A percentile compares a stretch with the other conserved stretches of the same genome.
Evolutionary conservation across 768 basidiomycete species (phyloP).

Genomic region (Boletus speciosus): DNA sequence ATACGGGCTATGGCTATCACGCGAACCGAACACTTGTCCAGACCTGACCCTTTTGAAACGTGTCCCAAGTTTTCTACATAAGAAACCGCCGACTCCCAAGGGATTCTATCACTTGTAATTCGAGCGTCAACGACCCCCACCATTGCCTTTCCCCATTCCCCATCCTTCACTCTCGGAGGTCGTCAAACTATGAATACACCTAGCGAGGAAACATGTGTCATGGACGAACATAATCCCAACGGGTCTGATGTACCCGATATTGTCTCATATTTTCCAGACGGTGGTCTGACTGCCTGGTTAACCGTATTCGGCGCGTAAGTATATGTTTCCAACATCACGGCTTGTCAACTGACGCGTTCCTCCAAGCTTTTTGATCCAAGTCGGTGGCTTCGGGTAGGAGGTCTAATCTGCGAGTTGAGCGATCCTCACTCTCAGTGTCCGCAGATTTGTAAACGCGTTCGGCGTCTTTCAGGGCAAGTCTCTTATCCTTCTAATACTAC

Average conservation of each 20-base stretch:
- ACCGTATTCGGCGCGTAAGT: constrained; percentile 26
- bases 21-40: constrained; percentile 3
- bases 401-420: background rate
- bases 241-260: background rate
- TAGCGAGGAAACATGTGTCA: background rate
- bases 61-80: background rate
- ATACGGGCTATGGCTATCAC: background rate
- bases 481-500: background rate
- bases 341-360: background rate
- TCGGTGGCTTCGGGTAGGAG: constrained; percentile 37
- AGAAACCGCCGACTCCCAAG: background rate
- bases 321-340: background rate
- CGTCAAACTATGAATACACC: constrained; percentile 4
- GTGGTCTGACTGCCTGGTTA: constrained; percentile 24
- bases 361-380: constrained; percentile 34
- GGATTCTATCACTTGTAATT: background rate
- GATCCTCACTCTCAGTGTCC: background rate
- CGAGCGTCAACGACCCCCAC: background rate
- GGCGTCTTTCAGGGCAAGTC: constrained; percentile 39
- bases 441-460: constrained; percentile 35
- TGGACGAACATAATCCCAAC: background rate
- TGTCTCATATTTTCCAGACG: constrained; percentile 19
- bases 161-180: background rate
- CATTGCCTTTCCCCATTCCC: background rate
- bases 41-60: background rate